A percentile compares a stretch with the other conserved stretches of the same genome.
Conservation (phyloP, 2,329 filamentous ascomycete genomes). For the Sporothrix pseudoabietina region DNA sequence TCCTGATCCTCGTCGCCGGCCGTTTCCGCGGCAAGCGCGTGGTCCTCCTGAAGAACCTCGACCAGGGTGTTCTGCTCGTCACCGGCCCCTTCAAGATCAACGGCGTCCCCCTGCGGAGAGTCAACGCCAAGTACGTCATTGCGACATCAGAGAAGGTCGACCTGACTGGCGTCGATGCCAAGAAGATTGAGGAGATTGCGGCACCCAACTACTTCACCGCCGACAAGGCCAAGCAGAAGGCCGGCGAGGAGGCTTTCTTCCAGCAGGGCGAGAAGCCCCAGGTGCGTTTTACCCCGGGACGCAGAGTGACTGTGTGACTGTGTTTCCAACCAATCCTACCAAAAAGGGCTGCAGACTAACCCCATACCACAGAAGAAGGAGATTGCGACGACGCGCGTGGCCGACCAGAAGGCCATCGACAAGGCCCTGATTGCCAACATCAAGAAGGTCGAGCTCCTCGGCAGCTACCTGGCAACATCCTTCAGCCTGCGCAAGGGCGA, state of each 20-base stretch:
- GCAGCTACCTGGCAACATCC: conserved; percentile 89
- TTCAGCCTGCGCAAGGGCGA: conserved; percentile 99
- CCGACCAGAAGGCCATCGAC: conserved; percentile 98
- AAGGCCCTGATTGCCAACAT: conserved; percentile 92
- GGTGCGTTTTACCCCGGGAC: conserved; percentile 58
- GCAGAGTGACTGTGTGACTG: no score
- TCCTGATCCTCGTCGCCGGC: conserved; percentile 98
- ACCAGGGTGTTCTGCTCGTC: conserved; percentile 97
- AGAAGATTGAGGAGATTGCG: conserved; percentile 81
- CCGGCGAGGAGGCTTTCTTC: conserved; percentile 98
- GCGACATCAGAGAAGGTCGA: conserved; percentile 85
- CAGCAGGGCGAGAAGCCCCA: conserved; percentile 97
- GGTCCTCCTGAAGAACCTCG: conserved; percentile 95
- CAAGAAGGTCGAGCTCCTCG: conserved; percentile 96
- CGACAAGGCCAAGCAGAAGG: conserved; percentile 95
- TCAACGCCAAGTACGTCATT: conserved; percentile 92
- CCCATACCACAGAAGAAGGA: conserved; percentile 86
- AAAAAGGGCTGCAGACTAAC: conserved; percentile 41
- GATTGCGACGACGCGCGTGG: conserved; percentile 84
- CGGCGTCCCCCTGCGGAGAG: conserved; percentile 93
- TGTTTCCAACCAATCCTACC: not conserved
- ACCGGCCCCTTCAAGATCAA: conserved; percentile 99
- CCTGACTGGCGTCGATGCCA: conserved; percentile 80
- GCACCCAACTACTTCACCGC: conserved; percentile 90
- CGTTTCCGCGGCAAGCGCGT: conserved; percentile 99